These are phyloP conservation scores for Ambispora gerdemannii DNA, from an alignment of 192 early-diverging fungal genomes.

Conservation along the genomic window DNA sequence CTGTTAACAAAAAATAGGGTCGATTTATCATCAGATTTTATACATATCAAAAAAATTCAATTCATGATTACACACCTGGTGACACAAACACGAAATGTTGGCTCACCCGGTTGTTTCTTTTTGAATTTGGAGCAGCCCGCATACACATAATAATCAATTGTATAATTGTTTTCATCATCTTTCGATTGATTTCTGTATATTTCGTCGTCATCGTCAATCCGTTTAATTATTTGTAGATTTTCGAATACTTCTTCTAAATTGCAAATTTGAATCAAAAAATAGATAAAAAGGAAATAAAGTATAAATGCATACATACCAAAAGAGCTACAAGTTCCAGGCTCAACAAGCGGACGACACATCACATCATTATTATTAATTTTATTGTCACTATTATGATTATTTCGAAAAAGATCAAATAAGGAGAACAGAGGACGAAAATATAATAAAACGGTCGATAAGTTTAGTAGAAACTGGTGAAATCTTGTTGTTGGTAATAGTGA, in stretches of 20 bases:
- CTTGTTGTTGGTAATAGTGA: neutral
- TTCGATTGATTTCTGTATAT: no score
- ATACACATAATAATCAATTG: conserved; percentile 46
- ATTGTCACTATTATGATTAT: neutral
- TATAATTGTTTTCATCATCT: no score
- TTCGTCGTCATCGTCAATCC: conserved; percentile 15
- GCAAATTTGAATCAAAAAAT: neutral
- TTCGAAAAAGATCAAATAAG: no score
- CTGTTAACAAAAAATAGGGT: no score
- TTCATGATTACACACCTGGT: conserved; percentile 28
- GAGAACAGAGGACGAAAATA: no score
- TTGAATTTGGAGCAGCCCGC: conserved; percentile 42
- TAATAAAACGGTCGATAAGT: no score
- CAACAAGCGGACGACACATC: neutral
- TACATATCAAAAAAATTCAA: neutral
- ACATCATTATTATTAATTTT: neutral
- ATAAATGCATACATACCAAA: conserved; percentile 26
- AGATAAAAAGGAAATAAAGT: neutral
- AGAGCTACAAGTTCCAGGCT: conserved; percentile 5
- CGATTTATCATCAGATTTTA: neutral
- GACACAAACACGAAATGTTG: conserved; percentile 45
- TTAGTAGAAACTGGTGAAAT: neutral
- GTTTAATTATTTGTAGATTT: conserved; percentile 35
- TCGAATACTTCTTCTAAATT: conserved; percentile 35
- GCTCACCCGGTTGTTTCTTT: conserved; percentile 46